phyloP scores from a whole-genome alignment of 176 grass and related monocot genomes.

The Carex cristatella region DNA sequence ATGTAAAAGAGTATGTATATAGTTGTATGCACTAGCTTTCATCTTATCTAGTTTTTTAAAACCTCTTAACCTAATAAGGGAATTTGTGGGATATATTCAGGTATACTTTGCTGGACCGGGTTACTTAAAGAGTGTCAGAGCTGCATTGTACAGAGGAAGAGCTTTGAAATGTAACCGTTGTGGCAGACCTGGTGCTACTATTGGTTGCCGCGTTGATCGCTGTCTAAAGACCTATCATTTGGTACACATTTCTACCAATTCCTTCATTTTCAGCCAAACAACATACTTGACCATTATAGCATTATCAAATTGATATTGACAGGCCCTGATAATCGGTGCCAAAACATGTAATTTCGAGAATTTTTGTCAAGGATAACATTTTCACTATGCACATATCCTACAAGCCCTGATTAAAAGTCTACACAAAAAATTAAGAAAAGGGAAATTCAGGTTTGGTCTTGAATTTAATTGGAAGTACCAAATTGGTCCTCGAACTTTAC shows the following conservation, averaged over 20 bases:
- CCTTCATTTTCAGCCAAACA: slow-evolving; percentile 9
- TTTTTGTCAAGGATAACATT: neutral
- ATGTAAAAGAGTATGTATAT: neutral
- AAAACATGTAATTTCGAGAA: neutral
- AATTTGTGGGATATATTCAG: slow-evolving; percentile 51
- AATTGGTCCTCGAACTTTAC: neutral
- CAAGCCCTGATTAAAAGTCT: neutral
- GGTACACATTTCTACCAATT: slow-evolving; percentile 35
- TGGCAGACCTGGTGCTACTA: slow-evolving; percentile 88
- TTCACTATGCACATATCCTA: neutral
- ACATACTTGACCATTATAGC: neutral
- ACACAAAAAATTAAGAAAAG: neutral
- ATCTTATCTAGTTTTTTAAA: neutral
- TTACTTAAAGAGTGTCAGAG: slow-evolving; percentile 91
- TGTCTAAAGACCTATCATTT: slow-evolving; percentile 97
- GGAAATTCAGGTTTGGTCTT: neutral
- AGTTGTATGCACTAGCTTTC: neutral
- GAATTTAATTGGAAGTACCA: neutral
- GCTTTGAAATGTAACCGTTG: slow-evolving; percentile 94
- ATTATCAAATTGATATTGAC: neutral
- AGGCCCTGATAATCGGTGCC: neutral
- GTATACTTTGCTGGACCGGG: slow-evolving; percentile 98
- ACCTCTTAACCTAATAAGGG: neutral
- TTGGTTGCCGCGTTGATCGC: slow-evolving; percentile 88
- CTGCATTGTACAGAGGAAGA: slow-evolving; percentile 78